These are phyloP conservation scores for Agaricales sp. DNA, from an alignment of 1,284 basidiomycete species.

Conservation along the genomic window DNA sequence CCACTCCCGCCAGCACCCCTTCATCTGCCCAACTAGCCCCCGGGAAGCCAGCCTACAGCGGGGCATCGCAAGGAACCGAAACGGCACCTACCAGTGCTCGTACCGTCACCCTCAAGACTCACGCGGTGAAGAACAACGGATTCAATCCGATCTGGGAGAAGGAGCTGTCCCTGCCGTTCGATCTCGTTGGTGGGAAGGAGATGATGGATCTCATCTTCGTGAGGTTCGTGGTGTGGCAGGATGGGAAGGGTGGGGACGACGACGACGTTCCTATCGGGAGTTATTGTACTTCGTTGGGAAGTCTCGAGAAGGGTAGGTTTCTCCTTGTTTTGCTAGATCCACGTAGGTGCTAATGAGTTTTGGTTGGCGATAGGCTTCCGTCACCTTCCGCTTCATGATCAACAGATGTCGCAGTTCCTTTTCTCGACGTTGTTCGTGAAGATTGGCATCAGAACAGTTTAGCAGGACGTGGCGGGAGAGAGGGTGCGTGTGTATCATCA, in stretches of 20 bases:
- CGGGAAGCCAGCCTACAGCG: not conserved
- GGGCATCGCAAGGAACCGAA: not conserved
- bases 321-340: slow-evolving; percentile 6
- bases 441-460: slow-evolving; percentile 32
- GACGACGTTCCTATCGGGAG: slow-evolving; percentile 54
- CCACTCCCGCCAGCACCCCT: not conserved
- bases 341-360: not conserved
- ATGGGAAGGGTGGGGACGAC: slow-evolving; percentile 38
- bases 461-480: too few species aligned
- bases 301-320: slow-evolving; percentile 54
- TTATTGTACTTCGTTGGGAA: slow-evolving; percentile 57
- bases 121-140: slow-evolving; percentile 66
- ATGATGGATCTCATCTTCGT: slow-evolving; percentile 78
- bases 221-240: slow-evolving; percentile 56
- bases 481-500: too few species aligned
- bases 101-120: slow-evolving; percentile 39
- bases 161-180: slow-evolving; percentile 52
- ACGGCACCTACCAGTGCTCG: not conserved
- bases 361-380: slow-evolving; percentile 55
- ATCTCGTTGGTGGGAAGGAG: slow-evolving; percentile 43
- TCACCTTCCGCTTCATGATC: slow-evolving; percentile 81
- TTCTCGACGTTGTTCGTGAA: slow-evolving; percentile 85
- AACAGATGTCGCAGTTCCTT: slow-evolving; percentile 73
- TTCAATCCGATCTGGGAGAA: slow-evolving; percentile 85
- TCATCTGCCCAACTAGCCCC: too few species aligned